These are phyloP conservation scores for Beauveria sp. DNA, from an alignment of 2,329 filamentous ascomycete species.

Conservation along the genomic window DNA sequence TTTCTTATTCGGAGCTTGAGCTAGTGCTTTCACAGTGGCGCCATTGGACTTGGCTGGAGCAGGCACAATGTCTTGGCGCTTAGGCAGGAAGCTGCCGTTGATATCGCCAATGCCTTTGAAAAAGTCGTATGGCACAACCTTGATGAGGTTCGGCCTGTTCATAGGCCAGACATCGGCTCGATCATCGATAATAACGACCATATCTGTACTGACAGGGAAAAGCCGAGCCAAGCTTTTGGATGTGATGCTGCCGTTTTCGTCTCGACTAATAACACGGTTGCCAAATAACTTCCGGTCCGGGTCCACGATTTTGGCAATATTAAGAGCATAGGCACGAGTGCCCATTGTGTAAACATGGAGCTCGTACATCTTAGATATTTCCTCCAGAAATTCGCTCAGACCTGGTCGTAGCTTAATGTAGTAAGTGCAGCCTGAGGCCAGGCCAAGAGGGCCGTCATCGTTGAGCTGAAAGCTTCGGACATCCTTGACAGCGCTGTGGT, in stretches of 20 bases:
- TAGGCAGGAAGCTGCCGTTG: conserved; percentile 93
- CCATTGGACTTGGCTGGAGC: conserved; percentile 20
- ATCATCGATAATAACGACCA: conserved; percentile 99
- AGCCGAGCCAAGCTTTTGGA: conserved; percentile 84
- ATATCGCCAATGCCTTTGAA: conserved; percentile 98
- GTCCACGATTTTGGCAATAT: conserved; percentile 88
- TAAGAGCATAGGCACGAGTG: conserved; percentile 88
- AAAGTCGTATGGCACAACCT: conserved; percentile 92
- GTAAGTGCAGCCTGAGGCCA: conserved; percentile 74
- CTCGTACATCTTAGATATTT: conserved; percentile 76
- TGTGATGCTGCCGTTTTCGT: conserved; percentile 90
- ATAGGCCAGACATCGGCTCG: conserved; percentile 89
- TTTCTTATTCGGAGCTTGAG: conserved; percentile 13
- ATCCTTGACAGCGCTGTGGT: conserved; percentile 83
- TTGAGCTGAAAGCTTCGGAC: conserved; percentile 82
- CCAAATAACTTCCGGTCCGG: conserved; percentile 84
- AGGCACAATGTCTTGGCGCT: conserved; percentile 51
- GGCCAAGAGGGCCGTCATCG: conserved; percentile 70
- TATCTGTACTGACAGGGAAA: conserved; percentile 95
- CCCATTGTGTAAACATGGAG: conserved; percentile 99
- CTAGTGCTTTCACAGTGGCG: background rate
- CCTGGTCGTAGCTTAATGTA: conserved; percentile 97
- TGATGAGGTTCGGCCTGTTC: conserved; percentile 88
- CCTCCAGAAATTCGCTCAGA: conserved; percentile 69
- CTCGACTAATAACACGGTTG: conserved; percentile 89